Percentiles rank a stretch among this genome's conserved stretches.
Evolutionary conservation across 1,139 yeast species (phyloP).

Genomic region (Taiozyma onychis): DNA sequence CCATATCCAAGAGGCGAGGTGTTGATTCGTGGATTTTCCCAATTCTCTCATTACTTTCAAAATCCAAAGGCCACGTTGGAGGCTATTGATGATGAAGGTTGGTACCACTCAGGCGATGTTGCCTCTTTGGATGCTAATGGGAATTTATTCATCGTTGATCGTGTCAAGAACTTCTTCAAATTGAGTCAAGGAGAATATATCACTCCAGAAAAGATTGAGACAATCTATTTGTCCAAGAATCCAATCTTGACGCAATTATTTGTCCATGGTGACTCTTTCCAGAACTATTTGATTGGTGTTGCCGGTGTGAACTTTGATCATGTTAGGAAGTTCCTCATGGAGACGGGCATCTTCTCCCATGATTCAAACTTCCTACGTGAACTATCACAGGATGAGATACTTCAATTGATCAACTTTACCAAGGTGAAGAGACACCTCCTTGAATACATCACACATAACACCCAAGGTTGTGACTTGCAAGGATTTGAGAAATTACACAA

Average conservation of each 20-base stretch:
- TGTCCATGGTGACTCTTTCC: constrained; percentile 40
- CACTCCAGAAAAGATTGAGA: constrained; percentile 49
- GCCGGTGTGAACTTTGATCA: constrained; percentile 37
- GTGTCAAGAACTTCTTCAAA: constrained; percentile 61
- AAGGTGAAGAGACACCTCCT: constrained; percentile 27
- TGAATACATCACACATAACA: constrained; percentile 13
- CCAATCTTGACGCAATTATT: constrained; percentile 36
- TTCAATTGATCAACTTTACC: constrained; percentile 20
- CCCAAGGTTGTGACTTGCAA: constrained; percentile 28
- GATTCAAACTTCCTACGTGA: constrained; percentile 1
- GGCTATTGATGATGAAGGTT: constrained; percentile 40
- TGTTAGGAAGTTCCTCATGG: constrained; percentile 6
- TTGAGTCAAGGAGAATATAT: constrained; percentile 57
- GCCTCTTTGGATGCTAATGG: constrained; percentile 32
- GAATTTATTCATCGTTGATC: constrained; percentile 40
- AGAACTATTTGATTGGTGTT: constrained; percentile 40
- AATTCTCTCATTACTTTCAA: constrained; percentile 39
- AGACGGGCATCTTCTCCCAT: not conserved
- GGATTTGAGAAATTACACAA: constrained; percentile 57
- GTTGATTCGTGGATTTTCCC: constrained; percentile 42
- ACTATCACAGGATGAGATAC: constrained; percentile 8
- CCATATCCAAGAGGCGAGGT: constrained; percentile 39
- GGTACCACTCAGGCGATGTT: constrained; percentile 51
- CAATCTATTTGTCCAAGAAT: constrained; percentile 35
- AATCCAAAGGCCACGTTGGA: constrained; percentile 32